Evolutionary conservation across 1,139 yeast species (phyloP).

Genomic region (Wickerhamiella pararugosa): DNA sequence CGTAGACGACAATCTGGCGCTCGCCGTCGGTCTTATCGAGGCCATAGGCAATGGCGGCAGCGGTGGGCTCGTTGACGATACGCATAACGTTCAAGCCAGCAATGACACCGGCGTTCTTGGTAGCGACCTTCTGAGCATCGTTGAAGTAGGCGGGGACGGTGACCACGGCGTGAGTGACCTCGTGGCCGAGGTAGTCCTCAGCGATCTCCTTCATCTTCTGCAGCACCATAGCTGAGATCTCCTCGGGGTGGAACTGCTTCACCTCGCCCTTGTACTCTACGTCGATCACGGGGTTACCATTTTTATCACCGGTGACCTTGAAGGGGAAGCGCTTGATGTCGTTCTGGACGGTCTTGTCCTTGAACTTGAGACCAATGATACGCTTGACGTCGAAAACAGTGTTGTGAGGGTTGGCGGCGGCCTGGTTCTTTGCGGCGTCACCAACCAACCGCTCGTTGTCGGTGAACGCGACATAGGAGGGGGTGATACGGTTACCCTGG

Average conservation of each 20-base stretch:
- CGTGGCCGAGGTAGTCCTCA: constrained; percentile 77
- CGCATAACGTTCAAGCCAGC: constrained; percentile 89
- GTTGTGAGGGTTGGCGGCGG: constrained; percentile 92
- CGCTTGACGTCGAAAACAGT: constrained; percentile 96
- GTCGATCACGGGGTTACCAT: constrained; percentile 77
- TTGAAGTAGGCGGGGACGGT: constrained; percentile 94
- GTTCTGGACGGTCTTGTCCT: constrained; percentile 77
- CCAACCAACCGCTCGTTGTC: constrained; percentile 93
- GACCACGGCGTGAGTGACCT: constrained; percentile 77
- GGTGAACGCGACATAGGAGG: constrained; percentile 94
- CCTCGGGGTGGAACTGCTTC: constrained; percentile 90
- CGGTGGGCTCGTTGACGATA: constrained; percentile 92
- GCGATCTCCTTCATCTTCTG: constrained; percentile 93
- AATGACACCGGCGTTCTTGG: constrained; percentile 94
- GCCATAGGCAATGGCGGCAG: constrained; percentile 97
- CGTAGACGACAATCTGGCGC: constrained; percentile 76
- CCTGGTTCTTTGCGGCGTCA: constrained; percentile 98
- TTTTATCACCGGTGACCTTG: constrained; percentile 62
- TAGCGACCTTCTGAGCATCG: constrained; percentile 93
- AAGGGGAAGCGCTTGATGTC: constrained; percentile 94
- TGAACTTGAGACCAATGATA: constrained; percentile 85
- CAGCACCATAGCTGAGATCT: constrained; percentile 86
- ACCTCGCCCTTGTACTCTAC: constrained; percentile 90
- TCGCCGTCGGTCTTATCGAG: constrained; percentile 80
- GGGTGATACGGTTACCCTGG: constrained; percentile 97